Conservation (phyloP, 345 rosid species). For the Camelina sativa region DNA sequence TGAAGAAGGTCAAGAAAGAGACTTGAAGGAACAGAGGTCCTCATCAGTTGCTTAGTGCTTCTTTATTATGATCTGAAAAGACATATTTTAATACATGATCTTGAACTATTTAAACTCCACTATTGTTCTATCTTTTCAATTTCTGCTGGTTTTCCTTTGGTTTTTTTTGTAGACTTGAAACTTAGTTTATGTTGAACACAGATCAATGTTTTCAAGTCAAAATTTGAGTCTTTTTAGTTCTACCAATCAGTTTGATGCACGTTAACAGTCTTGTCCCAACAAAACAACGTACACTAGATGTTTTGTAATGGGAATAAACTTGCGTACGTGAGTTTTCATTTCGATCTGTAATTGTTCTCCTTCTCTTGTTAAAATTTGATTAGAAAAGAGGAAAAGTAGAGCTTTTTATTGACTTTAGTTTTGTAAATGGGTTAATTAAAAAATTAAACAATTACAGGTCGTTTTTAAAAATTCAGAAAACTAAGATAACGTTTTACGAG, state of each 20-base stretch:
- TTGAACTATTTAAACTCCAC: background rate
- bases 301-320: background rate
- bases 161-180: background rate
- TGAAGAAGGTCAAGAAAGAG: slow-evolving; percentile 17
- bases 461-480: too few relatives aligned
- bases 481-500: too few relatives aligned
- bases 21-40: background rate
- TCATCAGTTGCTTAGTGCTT: background rate
- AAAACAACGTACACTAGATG: background rate
- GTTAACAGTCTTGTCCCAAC: background rate
- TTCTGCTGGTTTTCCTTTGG: background rate
- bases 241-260: background rate
- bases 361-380: too few relatives aligned
- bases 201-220: background rate
- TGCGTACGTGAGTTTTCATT: background rate
- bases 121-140: background rate
- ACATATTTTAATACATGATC: too few relatives aligned
- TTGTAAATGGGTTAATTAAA: too few relatives aligned
- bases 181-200: background rate
- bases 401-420: too few relatives aligned
- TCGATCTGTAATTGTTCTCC: too few relatives aligned
- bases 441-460: too few relatives aligned
- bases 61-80: background rate
- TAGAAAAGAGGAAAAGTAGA: too few relatives aligned
- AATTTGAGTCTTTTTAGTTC: background rate